Base-by-base conservation (phyloP, 129 eudicot genomes). In the Flaveria brownii region DNA sequence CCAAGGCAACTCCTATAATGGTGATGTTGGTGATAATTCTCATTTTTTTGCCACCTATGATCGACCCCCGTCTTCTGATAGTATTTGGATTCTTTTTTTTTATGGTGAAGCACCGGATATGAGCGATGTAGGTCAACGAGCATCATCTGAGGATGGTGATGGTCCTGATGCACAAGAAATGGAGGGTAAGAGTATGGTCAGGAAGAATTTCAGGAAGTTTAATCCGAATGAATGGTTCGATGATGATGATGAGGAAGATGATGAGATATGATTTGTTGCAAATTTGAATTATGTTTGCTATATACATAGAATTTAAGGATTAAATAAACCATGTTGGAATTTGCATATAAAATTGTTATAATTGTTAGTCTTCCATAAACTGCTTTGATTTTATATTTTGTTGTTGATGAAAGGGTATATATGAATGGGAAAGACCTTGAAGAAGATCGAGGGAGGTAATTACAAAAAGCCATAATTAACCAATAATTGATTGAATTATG, bases 181-280 rank as follows among this genome's bases (percentile, higher is more conserved):
- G 7, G 69, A n/a, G 13, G 75, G 75, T 59, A 68, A 42, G 46
- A 77, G 81, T 77, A 68, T 68, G 81, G 81, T 77, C 13, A 75
- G 75, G 68, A 55, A 68, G 20, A 55, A 68, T 25, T 77, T 77
- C 16, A 42, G 25, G 49, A 54, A 26, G 81, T 68, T 22, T 45
- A 55, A 68, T 68, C 81, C 75, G 15, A 68, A 77, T 54, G 81
- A 75, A 0, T 68, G 55, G 20, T 68, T 55, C 46, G 56, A 43
- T 67, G 56, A 16, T 51, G 41, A 36, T 36, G 41, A 36, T 36
- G 41, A 36, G 41, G 41, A 36, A 4, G 41, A 36, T 36, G 41
- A 36, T 36, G 41, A 36, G 41, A 36, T 36, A 36, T 51, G 20
- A 51, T 16, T 51, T 51, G 56, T 51, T 51, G 20, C 1, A 4